These are phyloP conservation scores for Musa balbisiana DNA, from an alignment of 202 grass and related monocot genomes.

Conservation along the genomic window DNA sequence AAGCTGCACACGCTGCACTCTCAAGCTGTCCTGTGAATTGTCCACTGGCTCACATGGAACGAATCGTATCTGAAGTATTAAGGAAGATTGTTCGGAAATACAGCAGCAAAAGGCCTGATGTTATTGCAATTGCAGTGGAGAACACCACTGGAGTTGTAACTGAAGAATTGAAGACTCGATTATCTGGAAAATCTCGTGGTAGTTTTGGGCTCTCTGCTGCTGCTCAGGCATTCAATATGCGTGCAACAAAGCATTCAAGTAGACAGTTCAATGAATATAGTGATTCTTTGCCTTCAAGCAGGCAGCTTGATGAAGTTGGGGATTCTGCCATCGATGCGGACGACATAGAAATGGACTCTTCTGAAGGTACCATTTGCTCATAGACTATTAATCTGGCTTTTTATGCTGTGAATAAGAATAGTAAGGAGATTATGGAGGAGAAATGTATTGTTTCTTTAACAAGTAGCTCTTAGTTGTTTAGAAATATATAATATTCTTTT, in stretches of 20 bases:
- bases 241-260: slow-evolving; percentile 33
- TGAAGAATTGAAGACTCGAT: slow-evolving; percentile 42
- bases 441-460: background rate
- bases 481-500: slow-evolving; percentile 1
- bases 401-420: no score
- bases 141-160: slow-evolving; percentile 39
- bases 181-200: slow-evolving; percentile 44
- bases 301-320: background rate
- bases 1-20: slow-evolving; percentile 74
- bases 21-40: slow-evolving; percentile 85
- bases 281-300: slow-evolving; percentile 15
- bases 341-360: slow-evolving; percentile 32
- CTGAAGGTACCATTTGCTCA: slow-evolving; percentile 41
- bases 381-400: background rate
- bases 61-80: slow-evolving; percentile 75
- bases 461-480: background rate
- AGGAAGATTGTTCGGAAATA: slow-evolving; percentile 96
- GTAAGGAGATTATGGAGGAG: background rate
- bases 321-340: slow-evolving; percentile 15
- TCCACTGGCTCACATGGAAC: slow-evolving; percentile 85
- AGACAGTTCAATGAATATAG: slow-evolving; percentile 31
- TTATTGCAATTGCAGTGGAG: slow-evolving; percentile 69
- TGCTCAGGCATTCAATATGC: slow-evolving; percentile 25
- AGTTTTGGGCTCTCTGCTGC: slow-evolving; percentile 11
- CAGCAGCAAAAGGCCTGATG: slow-evolving; percentile 82